Percentiles rank a stretch among this genome's conserved stretches.
These are phyloP conservation scores for Rhexocercosporidium sp. DNA, from an alignment of 2,329 filamentous ascomycete species.

Conservation along the genomic window DNA sequence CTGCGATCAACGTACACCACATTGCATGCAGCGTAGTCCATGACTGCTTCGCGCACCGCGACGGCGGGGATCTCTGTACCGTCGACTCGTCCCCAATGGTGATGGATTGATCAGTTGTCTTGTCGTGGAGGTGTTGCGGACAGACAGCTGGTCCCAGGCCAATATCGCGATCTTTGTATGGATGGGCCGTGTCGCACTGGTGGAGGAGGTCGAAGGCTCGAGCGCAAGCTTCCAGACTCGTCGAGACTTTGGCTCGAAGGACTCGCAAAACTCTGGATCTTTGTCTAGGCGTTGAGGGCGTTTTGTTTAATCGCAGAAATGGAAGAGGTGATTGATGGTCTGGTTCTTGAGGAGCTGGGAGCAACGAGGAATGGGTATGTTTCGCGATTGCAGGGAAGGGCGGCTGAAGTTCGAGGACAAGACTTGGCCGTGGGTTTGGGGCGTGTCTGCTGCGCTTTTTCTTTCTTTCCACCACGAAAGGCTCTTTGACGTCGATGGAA, in stretches of 20 bases:
- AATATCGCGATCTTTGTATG: slow-evolving; percentile 24
- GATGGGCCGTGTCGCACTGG: slow-evolving; percentile 30
- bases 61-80: slow-evolving; percentile 31
- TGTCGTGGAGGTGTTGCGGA: slow-evolving; percentile 2
- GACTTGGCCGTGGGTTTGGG: slow-evolving; percentile 6
- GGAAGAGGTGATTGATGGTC: slow-evolving; percentile 11
- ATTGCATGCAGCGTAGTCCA: slow-evolving; percentile 51
- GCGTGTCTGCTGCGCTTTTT: not conserved
- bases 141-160: slow-evolving; percentile 12
- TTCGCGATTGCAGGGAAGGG: slow-evolving; percentile 33
- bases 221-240: slow-evolving; percentile 35
- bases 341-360: slow-evolving; percentile 13
- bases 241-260: slow-evolving; percentile 27
- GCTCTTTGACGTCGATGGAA: slow-evolving; percentile 1
- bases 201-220: slow-evolving; percentile 26
- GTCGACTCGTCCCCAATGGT: slow-evolving; percentile 32
- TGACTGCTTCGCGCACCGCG: slow-evolving; percentile 41
- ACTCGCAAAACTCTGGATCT: slow-evolving; percentile 12
- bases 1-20: slow-evolving; percentile 51
- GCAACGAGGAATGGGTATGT: slow-evolving; percentile 25
- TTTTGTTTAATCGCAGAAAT: slow-evolving; percentile 13
- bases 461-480: slow-evolving; percentile 3
- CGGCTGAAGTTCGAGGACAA: slow-evolving; percentile 17
- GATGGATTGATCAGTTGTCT: slow-evolving; percentile 16
- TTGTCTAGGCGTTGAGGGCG: slow-evolving; percentile 11